phyloP scores from a whole-genome alignment of 1,284 basidiomycete species.

The Microbotryum scabiosae region DNA sequence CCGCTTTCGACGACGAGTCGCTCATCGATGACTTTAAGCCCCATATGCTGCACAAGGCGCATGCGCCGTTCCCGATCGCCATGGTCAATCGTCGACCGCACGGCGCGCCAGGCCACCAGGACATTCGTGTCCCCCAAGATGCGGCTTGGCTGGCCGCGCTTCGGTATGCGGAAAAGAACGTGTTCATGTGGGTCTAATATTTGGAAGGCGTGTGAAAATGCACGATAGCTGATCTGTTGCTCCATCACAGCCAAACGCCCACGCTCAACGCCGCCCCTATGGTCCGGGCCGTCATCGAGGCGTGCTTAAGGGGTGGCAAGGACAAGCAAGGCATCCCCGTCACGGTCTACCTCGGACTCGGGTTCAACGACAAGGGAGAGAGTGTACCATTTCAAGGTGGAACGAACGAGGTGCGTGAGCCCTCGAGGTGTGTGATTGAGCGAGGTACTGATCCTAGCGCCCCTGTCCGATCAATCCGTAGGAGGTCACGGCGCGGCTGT shows the following conservation, averaged over 20 bases:
- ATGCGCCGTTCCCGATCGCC: slow-evolving; percentile 53
- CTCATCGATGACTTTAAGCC: slow-evolving; percentile 48
- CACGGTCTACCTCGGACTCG: slow-evolving; percentile 55
- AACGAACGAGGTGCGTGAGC: slow-evolving; percentile 52
- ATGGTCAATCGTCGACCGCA: slow-evolving; percentile 62
- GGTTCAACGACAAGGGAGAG: slow-evolving; percentile 62
- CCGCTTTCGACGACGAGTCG: slow-evolving; percentile 45
- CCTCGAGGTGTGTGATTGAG: too few relatives aligned
- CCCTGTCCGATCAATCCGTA: neutral
- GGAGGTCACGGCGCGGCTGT: slow-evolving; percentile 60
- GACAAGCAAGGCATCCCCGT: slow-evolving; percentile 51
- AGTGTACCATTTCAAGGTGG: slow-evolving; percentile 68
- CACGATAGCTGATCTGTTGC: too few relatives aligned
- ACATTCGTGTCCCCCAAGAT: slow-evolving; percentile 60
- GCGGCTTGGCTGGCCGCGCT: slow-evolving; percentile 67
- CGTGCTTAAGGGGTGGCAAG: slow-evolving; percentile 48
- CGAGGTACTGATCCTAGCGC: neutral
- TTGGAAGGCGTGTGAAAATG: neutral
- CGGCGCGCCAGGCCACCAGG: slow-evolving; percentile 51
- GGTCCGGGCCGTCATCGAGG: slow-evolving; percentile 56
- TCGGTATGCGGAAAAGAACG: slow-evolving; percentile 55
- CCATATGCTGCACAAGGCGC: slow-evolving; percentile 52
- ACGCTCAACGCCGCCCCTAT: slow-evolving; percentile 66
- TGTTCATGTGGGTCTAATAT: slow-evolving; percentile 54
- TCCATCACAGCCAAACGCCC: slow-evolving; percentile 52